These are phyloP conservation scores for Aspergillus carbonarius DNA, from an alignment of 2,329 filamentous ascomycete genomes.

Conservation along the genomic window DNA sequence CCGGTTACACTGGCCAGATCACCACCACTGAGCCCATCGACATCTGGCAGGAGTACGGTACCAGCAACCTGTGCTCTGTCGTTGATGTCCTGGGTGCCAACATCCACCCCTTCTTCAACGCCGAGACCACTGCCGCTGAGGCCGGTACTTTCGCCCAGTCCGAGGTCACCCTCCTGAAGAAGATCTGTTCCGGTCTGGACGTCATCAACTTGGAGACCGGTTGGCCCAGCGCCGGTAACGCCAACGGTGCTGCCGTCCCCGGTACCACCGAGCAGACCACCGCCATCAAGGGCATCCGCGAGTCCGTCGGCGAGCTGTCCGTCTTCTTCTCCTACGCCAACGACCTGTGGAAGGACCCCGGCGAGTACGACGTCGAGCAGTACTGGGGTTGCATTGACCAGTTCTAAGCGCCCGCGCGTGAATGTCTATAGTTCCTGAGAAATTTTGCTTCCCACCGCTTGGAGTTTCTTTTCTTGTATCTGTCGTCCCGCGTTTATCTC, in stretches of 20 bases:
- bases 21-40: slow-evolving; percentile 86
- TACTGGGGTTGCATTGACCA: slow-evolving; percentile 68
- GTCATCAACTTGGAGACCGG: slow-evolving; percentile 86
- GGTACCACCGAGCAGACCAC: slow-evolving; percentile 64
- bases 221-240: slow-evolving; percentile 71
- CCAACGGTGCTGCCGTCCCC: slow-evolving; percentile 73
- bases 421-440: slow-evolving; percentile 5
- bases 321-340: slow-evolving; percentile 81
- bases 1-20: slow-evolving; percentile 70
- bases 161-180: slow-evolving; percentile 70
- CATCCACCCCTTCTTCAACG: slow-evolving; percentile 94
- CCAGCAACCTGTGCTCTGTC: slow-evolving; percentile 61
- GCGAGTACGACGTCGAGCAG: slow-evolving; percentile 72
- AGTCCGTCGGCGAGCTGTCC: slow-evolving; percentile 63
- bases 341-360: slow-evolving; percentile 77
- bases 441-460: slow-evolving; percentile 15
- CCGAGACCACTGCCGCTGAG: slow-evolving; percentile 57
- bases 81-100: slow-evolving; percentile 82
- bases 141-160: slow-evolving; percentile 74
- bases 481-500: slow-evolving; percentile 15
- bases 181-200: slow-evolving; percentile 68
- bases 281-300: slow-evolving; percentile 71
- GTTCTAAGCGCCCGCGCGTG: slow-evolving; percentile 39
- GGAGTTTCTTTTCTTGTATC: slow-evolving; percentile 19
- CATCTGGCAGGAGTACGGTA: slow-evolving; percentile 65